phyloP scores from a whole-genome alignment of 1,284 basidiomycete species.

The Cutaneotrichosporon cyanovorans region DNA sequence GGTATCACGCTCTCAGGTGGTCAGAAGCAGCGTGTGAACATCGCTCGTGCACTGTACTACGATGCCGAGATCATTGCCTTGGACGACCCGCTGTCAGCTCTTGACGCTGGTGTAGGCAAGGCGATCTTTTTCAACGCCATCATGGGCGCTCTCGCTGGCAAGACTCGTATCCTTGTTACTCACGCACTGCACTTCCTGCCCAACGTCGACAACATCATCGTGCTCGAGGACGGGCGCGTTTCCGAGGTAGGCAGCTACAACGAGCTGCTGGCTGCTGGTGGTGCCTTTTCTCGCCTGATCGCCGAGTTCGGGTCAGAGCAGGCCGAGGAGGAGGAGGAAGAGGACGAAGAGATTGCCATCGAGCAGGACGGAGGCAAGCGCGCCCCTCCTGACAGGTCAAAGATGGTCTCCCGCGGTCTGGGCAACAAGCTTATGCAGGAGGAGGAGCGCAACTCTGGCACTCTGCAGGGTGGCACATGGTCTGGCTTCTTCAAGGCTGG shows the following conservation, averaged over 20 bases:
- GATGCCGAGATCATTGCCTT: conserved; percentile 78
- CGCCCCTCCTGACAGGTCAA: conserved; percentile 23
- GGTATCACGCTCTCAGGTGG: conserved; percentile 47
- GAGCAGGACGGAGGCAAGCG: neutral
- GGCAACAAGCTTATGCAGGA: conserved; percentile 46
- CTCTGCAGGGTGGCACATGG: conserved; percentile 36
- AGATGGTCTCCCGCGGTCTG: conserved; percentile 37
- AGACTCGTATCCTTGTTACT: conserved; percentile 66
- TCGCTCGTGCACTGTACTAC: conserved; percentile 78
- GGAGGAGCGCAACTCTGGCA: conserved; percentile 45
- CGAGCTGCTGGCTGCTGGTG: conserved; percentile 56
- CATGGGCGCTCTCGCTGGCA: conserved; percentile 54
- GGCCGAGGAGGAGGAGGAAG: conserved; percentile 41
- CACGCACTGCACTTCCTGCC: conserved; percentile 49
- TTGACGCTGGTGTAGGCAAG: conserved; percentile 82
- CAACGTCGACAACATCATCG: conserved; percentile 47
- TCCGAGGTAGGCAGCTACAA: conserved; percentile 67
- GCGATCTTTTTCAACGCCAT: conserved; percentile 75
- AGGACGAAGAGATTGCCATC: conserved; percentile 40
- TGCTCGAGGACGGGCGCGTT: conserved; percentile 59
- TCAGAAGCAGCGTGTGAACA: conserved; percentile 49
- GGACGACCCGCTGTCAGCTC: conserved; percentile 69
- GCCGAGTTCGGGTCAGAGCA: conserved; percentile 58
- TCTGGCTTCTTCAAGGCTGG: conserved; percentile 50
- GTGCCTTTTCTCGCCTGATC: conserved; percentile 66